Evolutionary conservation across 495 filamentous ascomycete genomes (phyloP), one percentile per base, ranked within the genome.

Genomic region (Podospora fimiseda): DNA sequence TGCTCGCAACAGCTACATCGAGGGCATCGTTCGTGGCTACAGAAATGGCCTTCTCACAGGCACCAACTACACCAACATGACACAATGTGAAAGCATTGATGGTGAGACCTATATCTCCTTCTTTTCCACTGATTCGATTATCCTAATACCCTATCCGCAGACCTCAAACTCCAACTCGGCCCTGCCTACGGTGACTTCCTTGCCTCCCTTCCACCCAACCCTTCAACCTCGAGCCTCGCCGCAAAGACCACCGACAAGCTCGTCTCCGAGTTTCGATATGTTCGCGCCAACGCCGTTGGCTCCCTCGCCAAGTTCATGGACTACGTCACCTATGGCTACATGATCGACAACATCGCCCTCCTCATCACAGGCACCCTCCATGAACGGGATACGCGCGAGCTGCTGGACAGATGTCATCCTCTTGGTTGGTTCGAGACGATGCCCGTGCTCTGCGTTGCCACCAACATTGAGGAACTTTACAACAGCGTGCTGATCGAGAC

Each of bases 321-420:
- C 64, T 99, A 95, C 69, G 74, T 99, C 50, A 97, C 92, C 9
- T 97, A 99, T 63, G 90, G 89, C 43, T 99, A 99, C 76, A 99
- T 99, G 93, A 99, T 99, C 70, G 93, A 99, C 72, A 99, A 99
- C 67, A 90, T 99, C 38, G 94, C 93, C 21, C 84, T 99, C 19
- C 83, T 99, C 60, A 99, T 99, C 70, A 99, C 93, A 36, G 93
- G 94, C 56, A 99, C 94, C 16, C 80, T 99, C 16, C 93, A 97
- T 70, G 94, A 97, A 73, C 83, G 93, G 64, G 94, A 99, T 73
- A 98, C 94, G 13, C 81, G 91, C 39, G 94, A 98, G 72, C 81
- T 99, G 58, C 72, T 99, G 47, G 93, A 96, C 60, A 81, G 93
- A 62, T 97, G 94, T 70, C 94, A 99, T 63, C 94, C 93, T 13